Base-by-base conservation (phyloP, 306 rosid genomes). In the Vigna radiata region DNA sequence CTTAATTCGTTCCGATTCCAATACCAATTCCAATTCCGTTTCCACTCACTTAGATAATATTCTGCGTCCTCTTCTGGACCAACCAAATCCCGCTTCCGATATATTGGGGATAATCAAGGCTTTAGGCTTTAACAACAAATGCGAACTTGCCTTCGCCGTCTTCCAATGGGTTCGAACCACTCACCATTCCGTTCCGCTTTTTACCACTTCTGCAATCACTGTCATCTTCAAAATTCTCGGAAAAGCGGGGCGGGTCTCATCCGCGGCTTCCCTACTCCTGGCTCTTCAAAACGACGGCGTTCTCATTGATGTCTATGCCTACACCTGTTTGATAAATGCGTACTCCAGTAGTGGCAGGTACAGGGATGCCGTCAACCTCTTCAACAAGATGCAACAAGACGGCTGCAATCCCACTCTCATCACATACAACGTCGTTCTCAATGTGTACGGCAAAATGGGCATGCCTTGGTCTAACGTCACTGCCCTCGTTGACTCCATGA, bases 391-490 rank as follows among this genome's bases (percentile, higher is more conserved):
- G 92, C 90, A 86, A 52, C 83, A 83, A 63, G 96, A 89, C 61
- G 98, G 97, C 1, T 88, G 89, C 49, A 68, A 54, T 9, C 97
- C 97, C 52, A 88, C 93, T 66, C 85, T 92, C 62, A 83, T 92
- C 17, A 92, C 97, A 63, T 95, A 88, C 62, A 92, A 95, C 78
- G 89, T 91, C 68, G 76, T 92, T 31, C 77, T 95, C 83, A 88
- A 89, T 81, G 96, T 92, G 48, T 94, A 88, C 81, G 98, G 97
- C 25, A 95, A 92, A 82, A 89, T 92, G 97, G 96, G 98, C 3
- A 88, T 88, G 91, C 90, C 97, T 82, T 95, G 97, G 97, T 83
- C 88, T 73, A 87, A 77, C 77, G 86, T 87, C 50, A 70, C 79
- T 10, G 81, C 72, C 17, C 85, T 89, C 62, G 68, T 95, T n/a